Base-by-base conservation (phyloP, 257 asterid species). In the Fraxinus pennsylvanica region DNA sequence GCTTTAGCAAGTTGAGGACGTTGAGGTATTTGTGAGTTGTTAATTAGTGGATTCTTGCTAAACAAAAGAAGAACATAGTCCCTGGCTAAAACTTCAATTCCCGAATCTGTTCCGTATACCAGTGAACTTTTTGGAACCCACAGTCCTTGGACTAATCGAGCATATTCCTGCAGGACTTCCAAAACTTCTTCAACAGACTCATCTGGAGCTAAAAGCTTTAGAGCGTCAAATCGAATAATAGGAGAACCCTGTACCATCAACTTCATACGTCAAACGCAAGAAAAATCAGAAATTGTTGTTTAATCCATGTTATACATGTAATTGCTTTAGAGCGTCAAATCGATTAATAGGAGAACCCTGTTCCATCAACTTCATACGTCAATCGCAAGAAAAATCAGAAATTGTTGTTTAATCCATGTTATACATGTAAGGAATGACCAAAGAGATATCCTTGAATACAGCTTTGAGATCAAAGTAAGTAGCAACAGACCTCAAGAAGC, bases 71-170 rank as follows among this genome's bases (percentile, higher is more conserved):
- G 97, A 82, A 85, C 88, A 76, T 36, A 86, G 81, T 95, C 91
- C 86, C 98, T 88, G 25, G 94, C 91, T 43, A 82, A 41, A 81
- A 54, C 84, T 12, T 82, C 80, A 22, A 19, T 1, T 71, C 91
- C 91, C 5, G 39, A 43, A 71, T 88, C 89, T 22, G 25, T 72
- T 74, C 85, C 91, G 52, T 73, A 81, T 45, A 91, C 74, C 82
- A 90, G 69, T 5, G 85, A 6, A 80, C 91, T 90, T 83, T 82
- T 93, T 7, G 92, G 92, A 80, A 89, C 86, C 99, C 99, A 95
- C 63, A 93, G 86, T 74, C 99, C 99, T 85, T 93, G 99, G 85
- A 95, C 92, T 85, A 95, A 79, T 57, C 77, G 85, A 73, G 94
- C 98, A 81, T 79, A 80, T 39, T 88, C 91, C 68, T 82, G 89